Evolutionary conservation across 2,329 filamentous ascomycete genomes (phyloP).

Genomic region (Beauveria brongniartii): DNA sequence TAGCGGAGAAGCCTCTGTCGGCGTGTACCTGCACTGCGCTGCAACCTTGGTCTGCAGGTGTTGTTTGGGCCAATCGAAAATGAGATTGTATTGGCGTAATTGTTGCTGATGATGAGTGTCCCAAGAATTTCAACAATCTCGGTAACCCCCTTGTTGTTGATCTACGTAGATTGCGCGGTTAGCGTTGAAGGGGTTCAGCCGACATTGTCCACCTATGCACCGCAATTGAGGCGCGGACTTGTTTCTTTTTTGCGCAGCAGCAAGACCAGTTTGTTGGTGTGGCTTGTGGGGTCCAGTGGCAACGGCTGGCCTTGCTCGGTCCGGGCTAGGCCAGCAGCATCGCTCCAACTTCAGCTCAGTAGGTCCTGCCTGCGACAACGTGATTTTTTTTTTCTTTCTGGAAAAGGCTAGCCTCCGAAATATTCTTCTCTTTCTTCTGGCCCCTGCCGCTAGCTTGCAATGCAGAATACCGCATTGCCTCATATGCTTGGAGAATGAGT

Average conservation of each 20-base stretch:
- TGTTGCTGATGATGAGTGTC: too few relatives aligned
- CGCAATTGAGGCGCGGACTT: too few relatives aligned
- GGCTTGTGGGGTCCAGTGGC: neutral
- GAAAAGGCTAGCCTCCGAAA: neutral
- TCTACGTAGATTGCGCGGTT: constrained; percentile 2
- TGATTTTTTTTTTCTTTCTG: neutral
- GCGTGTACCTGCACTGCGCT: too few relatives aligned
- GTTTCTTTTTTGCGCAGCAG: too few relatives aligned
- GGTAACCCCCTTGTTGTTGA: neutral
- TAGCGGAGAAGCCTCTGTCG: too few relatives aligned
- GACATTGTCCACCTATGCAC: neutral
- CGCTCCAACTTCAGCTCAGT: neutral
- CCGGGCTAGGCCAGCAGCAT: neutral
- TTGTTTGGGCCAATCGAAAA: neutral
- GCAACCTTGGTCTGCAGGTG: neutral
- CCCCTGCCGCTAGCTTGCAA: neutral
- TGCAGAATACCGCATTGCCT: neutral
- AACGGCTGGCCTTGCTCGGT: neutral
- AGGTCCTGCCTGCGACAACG: neutral
- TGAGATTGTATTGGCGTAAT: too few relatives aligned
- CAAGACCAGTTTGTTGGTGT: too few relatives aligned
- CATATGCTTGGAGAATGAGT: neutral
- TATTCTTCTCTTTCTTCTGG: neutral
- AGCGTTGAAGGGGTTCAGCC: constrained; percentile 8
- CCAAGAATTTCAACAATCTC: neutral